Conservation (phyloP, 495 filamentous ascomycete genomes). For the Xylaria longipes region DNA sequence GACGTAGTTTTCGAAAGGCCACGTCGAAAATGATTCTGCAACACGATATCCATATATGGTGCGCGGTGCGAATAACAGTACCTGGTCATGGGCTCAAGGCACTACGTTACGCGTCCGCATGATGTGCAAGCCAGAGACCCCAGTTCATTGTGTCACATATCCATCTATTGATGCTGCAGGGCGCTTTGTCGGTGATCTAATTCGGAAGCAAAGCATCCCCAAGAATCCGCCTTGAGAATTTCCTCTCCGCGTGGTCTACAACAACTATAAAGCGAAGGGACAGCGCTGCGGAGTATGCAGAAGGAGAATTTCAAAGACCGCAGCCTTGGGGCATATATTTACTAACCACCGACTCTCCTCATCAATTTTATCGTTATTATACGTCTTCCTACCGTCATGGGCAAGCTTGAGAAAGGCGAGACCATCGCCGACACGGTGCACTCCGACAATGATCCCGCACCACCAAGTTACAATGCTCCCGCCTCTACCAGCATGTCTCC, state of each 20-base stretch:
- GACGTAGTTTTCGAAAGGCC: background rate
- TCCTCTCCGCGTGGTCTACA: background rate
- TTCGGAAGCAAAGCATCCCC: background rate
- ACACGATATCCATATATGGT: background rate
- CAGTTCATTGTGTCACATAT: background rate
- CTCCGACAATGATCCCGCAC: background rate
- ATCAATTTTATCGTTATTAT: background rate
- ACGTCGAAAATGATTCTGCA: background rate
- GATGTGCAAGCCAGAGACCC: background rate
- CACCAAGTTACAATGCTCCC: conserved; percentile 17
- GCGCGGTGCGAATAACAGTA: background rate
- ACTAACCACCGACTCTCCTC: background rate
- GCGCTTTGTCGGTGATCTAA: conserved; percentile 14
- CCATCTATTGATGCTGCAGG: background rate
- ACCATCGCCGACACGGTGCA: background rate
- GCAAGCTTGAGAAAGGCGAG: conserved; percentile 4
- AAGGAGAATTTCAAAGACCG: background rate
- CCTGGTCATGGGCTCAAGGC: background rate
- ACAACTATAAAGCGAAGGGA: conserved; percentile 3
- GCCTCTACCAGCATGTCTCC: background rate
- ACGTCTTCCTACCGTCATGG: background rate
- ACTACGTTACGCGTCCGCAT: background rate
- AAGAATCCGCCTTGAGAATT: background rate
- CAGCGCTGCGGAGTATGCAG: background rate
- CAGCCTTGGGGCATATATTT: background rate